A percentile compares a stretch with the other conserved stretches of the same genome.
These are phyloP conservation scores for Tylopilus vinaceipallidus DNA, from an alignment of 768 basidiomycete genomes.

Conservation along the genomic window DNA sequence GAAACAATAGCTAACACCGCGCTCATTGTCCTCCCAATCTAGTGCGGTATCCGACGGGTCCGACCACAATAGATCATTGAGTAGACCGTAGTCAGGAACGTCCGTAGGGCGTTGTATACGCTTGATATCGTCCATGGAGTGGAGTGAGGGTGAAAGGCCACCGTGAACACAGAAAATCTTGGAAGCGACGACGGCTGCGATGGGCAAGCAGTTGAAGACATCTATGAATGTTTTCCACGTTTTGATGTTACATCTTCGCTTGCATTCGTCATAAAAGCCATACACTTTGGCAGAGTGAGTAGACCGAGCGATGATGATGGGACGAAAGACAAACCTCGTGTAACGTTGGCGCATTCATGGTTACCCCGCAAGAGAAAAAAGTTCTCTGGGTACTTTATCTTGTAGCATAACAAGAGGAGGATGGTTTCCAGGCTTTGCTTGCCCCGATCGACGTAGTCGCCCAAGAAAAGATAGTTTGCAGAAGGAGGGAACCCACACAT, in stretches of 20 bases:
- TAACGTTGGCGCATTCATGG: constrained; percentile 99
- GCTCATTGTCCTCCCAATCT: constrained; percentile 99
- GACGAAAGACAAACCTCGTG: constrained; percentile 67
- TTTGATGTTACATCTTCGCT: constrained; percentile 98
- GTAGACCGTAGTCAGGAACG: constrained; percentile 95
- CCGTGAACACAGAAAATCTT: constrained; percentile 99
- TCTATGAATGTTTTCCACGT: constrained; percentile 99
- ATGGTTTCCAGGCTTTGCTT: constrained; percentile 99
- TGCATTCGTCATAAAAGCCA: constrained; percentile 99
- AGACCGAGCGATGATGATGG: constrained; percentile 12
- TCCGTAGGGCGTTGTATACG: constrained; percentile 97
- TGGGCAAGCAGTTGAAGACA: constrained; percentile 98
- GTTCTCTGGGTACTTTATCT: constrained; percentile 99
- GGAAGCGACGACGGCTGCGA: constrained; percentile 96
- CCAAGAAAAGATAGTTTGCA: constrained; percentile 97
- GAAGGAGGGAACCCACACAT: constrained; percentile 99
- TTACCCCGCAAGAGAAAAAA: constrained; percentile 98
- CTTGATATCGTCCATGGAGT: constrained; percentile 98
- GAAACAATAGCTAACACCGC: constrained; percentile 98
- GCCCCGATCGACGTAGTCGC: constrained; percentile 98
- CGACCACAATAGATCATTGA: constrained; percentile 97
- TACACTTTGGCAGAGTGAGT: constrained; percentile 62
- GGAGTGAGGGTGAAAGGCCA: constrained; percentile 87
- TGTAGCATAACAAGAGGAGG: constrained; percentile 94
- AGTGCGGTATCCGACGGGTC: constrained; percentile 97